Conservation (phyloP, 2,329 filamentous ascomycete genomes). For the Verticillium tricorpus region DNA sequence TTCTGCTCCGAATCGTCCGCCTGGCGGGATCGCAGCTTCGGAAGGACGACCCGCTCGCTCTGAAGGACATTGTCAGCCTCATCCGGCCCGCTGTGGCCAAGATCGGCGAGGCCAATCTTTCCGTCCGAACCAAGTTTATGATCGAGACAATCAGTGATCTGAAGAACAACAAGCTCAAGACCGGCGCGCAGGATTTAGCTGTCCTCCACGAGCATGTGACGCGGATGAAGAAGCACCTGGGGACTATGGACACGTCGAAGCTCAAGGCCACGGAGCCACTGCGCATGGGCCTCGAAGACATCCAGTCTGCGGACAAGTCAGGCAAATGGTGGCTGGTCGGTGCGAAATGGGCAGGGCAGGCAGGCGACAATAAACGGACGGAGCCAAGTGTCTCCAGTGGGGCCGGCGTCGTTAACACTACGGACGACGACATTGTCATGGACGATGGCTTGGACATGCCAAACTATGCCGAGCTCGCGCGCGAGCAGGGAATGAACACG, state of each 20-base stretch:
- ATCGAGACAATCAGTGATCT: slow-evolving; percentile 92
- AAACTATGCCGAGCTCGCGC: slow-evolving; percentile 70
- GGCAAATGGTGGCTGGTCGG: slow-evolving; percentile 99
- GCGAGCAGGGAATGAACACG: slow-evolving; percentile 81
- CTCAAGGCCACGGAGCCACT: slow-evolving; percentile 77
- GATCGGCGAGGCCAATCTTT: slow-evolving; percentile 65
- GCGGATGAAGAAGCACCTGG: slow-evolving; percentile 84
- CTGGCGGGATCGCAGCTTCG: slow-evolving; percentile 78
- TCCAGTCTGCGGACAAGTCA: slow-evolving; percentile 76
- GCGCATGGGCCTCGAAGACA: slow-evolving; percentile 74
- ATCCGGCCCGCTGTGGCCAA: slow-evolving; percentile 69
- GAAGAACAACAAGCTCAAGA: slow-evolving; percentile 89
- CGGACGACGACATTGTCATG: slow-evolving; percentile 17
- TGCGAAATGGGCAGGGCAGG: slow-evolving; percentile 70
- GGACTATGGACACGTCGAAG: slow-evolving; percentile 63
- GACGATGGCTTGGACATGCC: slow-evolving; percentile 45
- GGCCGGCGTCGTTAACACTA: not conserved
- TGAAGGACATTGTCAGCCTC: slow-evolving; percentile 83
- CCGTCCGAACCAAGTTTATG: slow-evolving; percentile 93
- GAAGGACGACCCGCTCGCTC: slow-evolving; percentile 78
- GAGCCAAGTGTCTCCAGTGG: not conserved
- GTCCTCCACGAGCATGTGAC: slow-evolving; percentile 77
- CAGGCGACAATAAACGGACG: not conserved
- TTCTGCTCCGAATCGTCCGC: slow-evolving; percentile 79
- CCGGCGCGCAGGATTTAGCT: slow-evolving; percentile 63